Evolutionary conservation across 2,329 filamentous ascomycete genomes (phyloP), one percentile per base, ranked within the genome.

Genomic region (Clonostachys rosea): DNA sequence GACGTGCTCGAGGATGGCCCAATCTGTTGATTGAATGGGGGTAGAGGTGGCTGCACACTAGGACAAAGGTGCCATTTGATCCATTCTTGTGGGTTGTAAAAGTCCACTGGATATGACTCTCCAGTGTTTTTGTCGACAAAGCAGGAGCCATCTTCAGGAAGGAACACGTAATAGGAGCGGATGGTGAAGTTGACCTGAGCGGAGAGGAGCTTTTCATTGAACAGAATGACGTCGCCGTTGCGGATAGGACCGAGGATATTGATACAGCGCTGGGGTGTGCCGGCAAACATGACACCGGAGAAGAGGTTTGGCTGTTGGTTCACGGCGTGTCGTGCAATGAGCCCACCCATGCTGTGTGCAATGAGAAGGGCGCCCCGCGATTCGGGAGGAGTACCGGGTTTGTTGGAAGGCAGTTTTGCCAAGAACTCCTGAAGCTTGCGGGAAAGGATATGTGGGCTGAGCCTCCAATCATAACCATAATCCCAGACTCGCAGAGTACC

Each of bases 111-210:
- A 58, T 92, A 95, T 52, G 87, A 79, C 59, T 95, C 85, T 50
- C 86, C 85, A 0, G 90, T 94, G 40, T 83, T 66, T 56, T 86
- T 89, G 68, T 96, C 86, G 57, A 96, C 76, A 63, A 96, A 97
- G 65, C 91, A 95, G 59, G 83, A 84, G 0, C 91, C 91, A 55
- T 94, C 86, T 48, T 96, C 86, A 0, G 92, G 92, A 1, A 97
- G 75, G 9, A 96, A 82, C 11, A 85, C 83, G 59, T 89, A 96
- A 40, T 84, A 91, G 0, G 91, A 95, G 8, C 92, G 81, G 44
- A 97, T 83, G 1, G 87, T 91, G 59, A 97, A 96, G 66, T 95
- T 95, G 56, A 96, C 91, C 60, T 94, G 89, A 0, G 92, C 91
- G 1, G 91, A 96, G 14, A 97, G 76, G 1, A 96, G 86, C 54